phyloP scores from a whole-genome alignment of 305 asterid species.

The Solanum hybrid region DNA sequence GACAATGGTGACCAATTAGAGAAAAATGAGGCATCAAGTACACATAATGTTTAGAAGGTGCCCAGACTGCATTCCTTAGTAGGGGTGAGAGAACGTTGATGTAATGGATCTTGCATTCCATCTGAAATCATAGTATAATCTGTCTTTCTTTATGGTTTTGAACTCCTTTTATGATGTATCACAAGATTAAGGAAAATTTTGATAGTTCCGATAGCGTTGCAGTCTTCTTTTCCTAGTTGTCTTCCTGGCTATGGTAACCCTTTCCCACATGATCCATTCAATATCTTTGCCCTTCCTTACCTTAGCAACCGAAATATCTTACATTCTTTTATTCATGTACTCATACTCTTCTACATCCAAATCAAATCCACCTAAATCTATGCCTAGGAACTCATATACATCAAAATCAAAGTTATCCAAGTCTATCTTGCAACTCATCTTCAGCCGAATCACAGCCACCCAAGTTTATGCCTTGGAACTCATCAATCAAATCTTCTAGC shows the following conservation, averaged over 20 bases:
- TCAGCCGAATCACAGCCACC: not conserved
- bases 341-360: not conserved
- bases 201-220: conserved; percentile 62
- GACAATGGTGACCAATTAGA: no score
- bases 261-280: conserved; percentile 33
- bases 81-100: no score
- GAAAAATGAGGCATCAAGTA: no score
- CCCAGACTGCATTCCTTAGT: no score
- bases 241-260: conserved; percentile 64
- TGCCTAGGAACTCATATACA: not conserved
- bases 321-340: not conserved
- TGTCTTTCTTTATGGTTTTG: not conserved
- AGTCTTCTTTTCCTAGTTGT: conserved; percentile 45
- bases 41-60: no score
- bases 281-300: conserved; percentile 42
- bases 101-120: no score
- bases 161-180: conserved; percentile 50
- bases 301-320: not conserved
- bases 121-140: not conserved
- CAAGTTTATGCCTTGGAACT: not conserved
- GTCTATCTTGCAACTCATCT: not conserved
- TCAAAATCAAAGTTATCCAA: not conserved
- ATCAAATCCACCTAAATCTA: no score
- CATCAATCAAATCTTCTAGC: conserved; percentile 44
- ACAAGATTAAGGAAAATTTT: conserved; percentile 57